Percentiles rank a stretch among this genome's conserved stretches.
These are phyloP conservation scores for Marasmius fiardii DNA, from an alignment of 1,284 basidiomycete species.

Conservation along the genomic window DNA sequence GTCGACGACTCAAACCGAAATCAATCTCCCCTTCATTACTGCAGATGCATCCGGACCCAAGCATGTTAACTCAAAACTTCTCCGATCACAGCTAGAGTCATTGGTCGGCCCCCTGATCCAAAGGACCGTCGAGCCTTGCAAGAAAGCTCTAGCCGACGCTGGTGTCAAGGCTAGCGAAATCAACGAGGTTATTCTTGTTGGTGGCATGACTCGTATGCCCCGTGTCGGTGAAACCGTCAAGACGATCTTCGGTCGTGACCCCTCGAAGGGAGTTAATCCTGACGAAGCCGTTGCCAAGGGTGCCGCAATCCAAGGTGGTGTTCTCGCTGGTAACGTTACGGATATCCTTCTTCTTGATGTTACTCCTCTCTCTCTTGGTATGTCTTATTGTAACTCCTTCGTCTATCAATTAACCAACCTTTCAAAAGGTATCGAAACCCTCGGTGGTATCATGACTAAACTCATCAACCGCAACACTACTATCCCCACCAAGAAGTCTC, in stretches of 20 bases:
- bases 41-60: conserved; percentile 93
- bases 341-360: conserved; percentile 97
- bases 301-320: conserved; percentile 93
- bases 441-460: conserved; percentile 98
- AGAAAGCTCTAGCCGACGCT: conserved; percentile 92
- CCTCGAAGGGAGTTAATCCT: conserved; percentile 97
- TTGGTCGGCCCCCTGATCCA: conserved; percentile 84
- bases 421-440: conserved; percentile 80
- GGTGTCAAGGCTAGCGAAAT: conserved; percentile 91
- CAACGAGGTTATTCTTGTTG: conserved; percentile 96
- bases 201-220: conserved; percentile 98
- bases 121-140: conserved; percentile 95
- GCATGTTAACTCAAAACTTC: conserved; percentile 92
- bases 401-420: conserved; percentile 2
- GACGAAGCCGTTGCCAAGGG: conserved; percentile 95
- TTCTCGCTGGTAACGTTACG: conserved; percentile 93
- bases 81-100: conserved; percentile 87
- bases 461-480: conserved; percentile 96
- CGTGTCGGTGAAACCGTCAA: conserved; percentile 92
- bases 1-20: conserved; percentile 90
- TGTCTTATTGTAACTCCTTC: conserved; percentile 12
- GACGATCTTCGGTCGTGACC: conserved; percentile 89
- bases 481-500: conserved; percentile 99
- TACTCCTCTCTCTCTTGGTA: conserved; percentile 89
- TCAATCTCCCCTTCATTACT: conserved; percentile 97